Evolutionary conservation across 1,284 basidiomycete genomes (phyloP).

Genomic region (Thecaphora frezii): DNA sequence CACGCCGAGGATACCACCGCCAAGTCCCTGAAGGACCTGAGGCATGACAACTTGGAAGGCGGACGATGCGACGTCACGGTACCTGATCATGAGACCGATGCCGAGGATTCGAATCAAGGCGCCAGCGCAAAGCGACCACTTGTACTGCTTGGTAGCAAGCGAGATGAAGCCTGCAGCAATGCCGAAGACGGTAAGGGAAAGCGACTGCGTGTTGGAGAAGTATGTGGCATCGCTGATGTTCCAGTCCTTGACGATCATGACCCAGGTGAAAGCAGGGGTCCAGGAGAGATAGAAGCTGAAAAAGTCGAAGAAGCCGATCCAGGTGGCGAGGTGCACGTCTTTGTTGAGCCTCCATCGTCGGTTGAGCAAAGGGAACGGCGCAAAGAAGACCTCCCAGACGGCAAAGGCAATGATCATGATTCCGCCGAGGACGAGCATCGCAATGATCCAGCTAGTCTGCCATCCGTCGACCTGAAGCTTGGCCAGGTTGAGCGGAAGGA

Average conservation of each 20-base stretch:
- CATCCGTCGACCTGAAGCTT: slow-evolving; percentile 36
- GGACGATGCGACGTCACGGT: slow-evolving; percentile 37
- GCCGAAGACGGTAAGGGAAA: slow-evolving; percentile 53
- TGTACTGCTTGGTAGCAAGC: slow-evolving; percentile 52
- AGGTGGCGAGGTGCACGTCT: slow-evolving; percentile 49
- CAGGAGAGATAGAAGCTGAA: slow-evolving; percentile 51
- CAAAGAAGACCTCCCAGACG: slow-evolving; percentile 38
- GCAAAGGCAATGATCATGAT: slow-evolving; percentile 37
- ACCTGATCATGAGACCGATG: slow-evolving; percentile 55
- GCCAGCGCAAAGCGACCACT: slow-evolving; percentile 46
- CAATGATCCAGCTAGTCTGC: slow-evolving; percentile 51
- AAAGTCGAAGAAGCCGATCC: slow-evolving; percentile 57
- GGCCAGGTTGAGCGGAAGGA: slow-evolving; percentile 47
- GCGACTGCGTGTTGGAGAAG: slow-evolving; percentile 50
- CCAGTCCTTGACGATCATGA: slow-evolving; percentile 34
- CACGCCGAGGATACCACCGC: slow-evolving; percentile 54
- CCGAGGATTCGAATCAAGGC: slow-evolving; percentile 49
- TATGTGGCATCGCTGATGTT: slow-evolving; percentile 30
- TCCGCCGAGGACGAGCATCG: slow-evolving; percentile 50
- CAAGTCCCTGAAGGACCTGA: slow-evolving; percentile 55
- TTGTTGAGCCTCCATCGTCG: slow-evolving; percentile 50
- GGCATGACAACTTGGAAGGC: slow-evolving; percentile 53
- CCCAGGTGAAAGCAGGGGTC: slow-evolving; percentile 42
- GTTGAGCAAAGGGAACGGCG: slow-evolving; percentile 50
- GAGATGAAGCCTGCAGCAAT: slow-evolving; percentile 49